Percentiles rank a stretch among this genome's conserved stretches.
These are phyloP conservation scores for Nematodospora anomalae DNA, from an alignment of 1,139 yeast genomes.

Conservation along the genomic window DNA sequence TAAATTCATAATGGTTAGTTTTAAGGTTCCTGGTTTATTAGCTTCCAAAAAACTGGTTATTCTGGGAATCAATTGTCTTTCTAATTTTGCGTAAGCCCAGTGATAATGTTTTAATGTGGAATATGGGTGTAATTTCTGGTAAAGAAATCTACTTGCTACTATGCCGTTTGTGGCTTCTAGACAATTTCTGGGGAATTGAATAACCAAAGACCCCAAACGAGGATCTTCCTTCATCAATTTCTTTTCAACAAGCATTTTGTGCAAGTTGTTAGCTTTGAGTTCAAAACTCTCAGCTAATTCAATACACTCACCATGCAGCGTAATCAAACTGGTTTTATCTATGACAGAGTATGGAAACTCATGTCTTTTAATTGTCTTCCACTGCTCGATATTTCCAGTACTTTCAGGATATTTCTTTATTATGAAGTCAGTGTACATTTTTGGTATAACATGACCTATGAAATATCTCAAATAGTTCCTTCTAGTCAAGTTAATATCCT, in stretches of 20 bases:
- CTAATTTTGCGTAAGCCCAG: conserved; percentile 48
- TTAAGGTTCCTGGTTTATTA: conserved; percentile 5
- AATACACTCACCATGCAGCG: conserved; percentile 17
- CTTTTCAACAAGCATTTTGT: conserved; percentile 8
- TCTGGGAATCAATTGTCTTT: conserved; percentile 31
- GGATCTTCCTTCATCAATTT: conserved; percentile 8
- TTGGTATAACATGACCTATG: conserved; percentile 30
- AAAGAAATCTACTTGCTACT: conserved; percentile 37
- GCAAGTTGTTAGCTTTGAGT: conserved; percentile 13
- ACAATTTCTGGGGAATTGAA: conserved; percentile 10
- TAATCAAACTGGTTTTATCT: conserved; percentile 16
- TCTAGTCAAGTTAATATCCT: conserved; percentile 50
- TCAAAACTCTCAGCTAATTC: conserved; percentile 18
- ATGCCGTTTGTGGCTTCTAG: conserved; percentile 10
- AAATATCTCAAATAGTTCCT: conserved; percentile 50
- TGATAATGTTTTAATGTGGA: conserved; percentile 45
- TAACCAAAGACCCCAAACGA: conserved; percentile 11
- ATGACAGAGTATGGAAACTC: conserved; percentile 17
- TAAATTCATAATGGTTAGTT: conserved; percentile 24
- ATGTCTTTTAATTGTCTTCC: conserved; percentile 3
- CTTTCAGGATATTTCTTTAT: neutral
- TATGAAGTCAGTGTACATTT: conserved; percentile 1
- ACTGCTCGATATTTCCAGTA: neutral
- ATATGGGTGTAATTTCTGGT: conserved; percentile 28
- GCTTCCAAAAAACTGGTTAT: conserved; percentile 14